Evolutionary conservation across 2,329 filamentous ascomycete species (phyloP), one percentile per base, ranked within the genome.

Genomic region (Phaeosphaeriaceae sp.): DNA sequence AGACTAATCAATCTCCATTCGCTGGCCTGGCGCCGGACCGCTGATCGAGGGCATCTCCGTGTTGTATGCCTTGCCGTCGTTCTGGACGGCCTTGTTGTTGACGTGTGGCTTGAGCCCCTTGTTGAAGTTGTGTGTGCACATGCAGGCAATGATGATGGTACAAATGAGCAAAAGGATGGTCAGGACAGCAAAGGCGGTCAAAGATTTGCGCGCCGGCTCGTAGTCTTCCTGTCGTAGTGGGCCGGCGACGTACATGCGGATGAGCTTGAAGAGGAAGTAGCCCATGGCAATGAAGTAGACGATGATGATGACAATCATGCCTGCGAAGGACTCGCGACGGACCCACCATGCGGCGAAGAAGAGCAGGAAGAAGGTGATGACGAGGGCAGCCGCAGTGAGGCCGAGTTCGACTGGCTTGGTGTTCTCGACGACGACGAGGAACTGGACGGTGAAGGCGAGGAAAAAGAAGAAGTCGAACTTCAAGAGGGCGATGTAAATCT

Each of bases 391-490:
- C 48, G 95, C 88, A 7, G 96, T 99, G 52, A 98, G 84, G 54
- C 86, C 90, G 69, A 95, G 92, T 77, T 99, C 95, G 69, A 88
- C 82, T 61, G 89, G 86, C 48, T 85, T 85, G 24, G 83, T 84
- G 63, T 86, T 82, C 59, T 83, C 85, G 58, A 99, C 93, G 58
- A 98, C 91, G 69, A 99, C 94, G 53, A 98, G 86, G 78, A 99
- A 99, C 75, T 99, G 95, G 48, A 99, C 92, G 7, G 95, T 98
- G 78, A 99, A 99, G 54, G 94, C 95, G 51, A 99, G 88, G 85
- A 99, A 99, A 84, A 99, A 98, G 88, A 99, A 99, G 80, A 99
- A 98, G 81, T 99, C 95, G 78, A 99, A 99, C 80, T 99, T 99
- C 65, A 99, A 86, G 11, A 99, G 86, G 40, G 95, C 92, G 72